Base-by-base conservation (phyloP, 1,284 basidiomycete species). In the Trichosporon inkin region DNA sequence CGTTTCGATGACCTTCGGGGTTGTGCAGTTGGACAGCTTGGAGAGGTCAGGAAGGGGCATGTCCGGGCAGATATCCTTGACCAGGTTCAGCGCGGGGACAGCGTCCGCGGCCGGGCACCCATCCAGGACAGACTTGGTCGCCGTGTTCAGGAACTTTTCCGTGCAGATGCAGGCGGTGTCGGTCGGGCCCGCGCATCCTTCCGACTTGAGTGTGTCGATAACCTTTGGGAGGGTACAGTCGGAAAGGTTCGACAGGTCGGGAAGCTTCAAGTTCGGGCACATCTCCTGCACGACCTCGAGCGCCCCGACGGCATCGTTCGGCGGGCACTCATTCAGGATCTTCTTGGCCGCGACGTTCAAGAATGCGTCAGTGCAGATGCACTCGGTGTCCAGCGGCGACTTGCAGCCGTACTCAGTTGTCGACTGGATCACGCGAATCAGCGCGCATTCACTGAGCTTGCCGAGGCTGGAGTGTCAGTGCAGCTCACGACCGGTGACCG, bases 111-210 rank as follows among this genome's bases (percentile, higher is more conserved):
- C 5, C 4, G 28, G 28, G 28, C 28, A 32, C 28, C 5, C 28
- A 8, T 32, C 8, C 5, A 32, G 28, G 8, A 32, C n/a, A n/a
- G n/a, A n/a, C n/a, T n/a, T n/a, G n/a, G 28, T 32, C 28, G 28
- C 28, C 5, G 4, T 32, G 28, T 32, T 32, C 28, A 32, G 8
- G 28, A 32, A 32, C 28, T 32, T 32, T 4, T 32, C 28, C 28
- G 28, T 32, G 28, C 28, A 32, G 55, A 61, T 19, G 49, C 59
- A 61, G 38, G n/a, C n/a, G 34, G 39, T 53, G 55, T 61, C 55
- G 19, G 39, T 16, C 2, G 59, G 59, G 3, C 55, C 51, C 3
- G 34, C 34, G 51, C 59, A 61, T 7, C 20, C 10, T 5, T n/a
- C 40, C 7, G 36, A 2, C n/a, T 36, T 8, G 20, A 58, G 32